phyloP scores from a whole-genome alignment of 345 rosid genomes.

The Corchorus capsularis region DNA sequence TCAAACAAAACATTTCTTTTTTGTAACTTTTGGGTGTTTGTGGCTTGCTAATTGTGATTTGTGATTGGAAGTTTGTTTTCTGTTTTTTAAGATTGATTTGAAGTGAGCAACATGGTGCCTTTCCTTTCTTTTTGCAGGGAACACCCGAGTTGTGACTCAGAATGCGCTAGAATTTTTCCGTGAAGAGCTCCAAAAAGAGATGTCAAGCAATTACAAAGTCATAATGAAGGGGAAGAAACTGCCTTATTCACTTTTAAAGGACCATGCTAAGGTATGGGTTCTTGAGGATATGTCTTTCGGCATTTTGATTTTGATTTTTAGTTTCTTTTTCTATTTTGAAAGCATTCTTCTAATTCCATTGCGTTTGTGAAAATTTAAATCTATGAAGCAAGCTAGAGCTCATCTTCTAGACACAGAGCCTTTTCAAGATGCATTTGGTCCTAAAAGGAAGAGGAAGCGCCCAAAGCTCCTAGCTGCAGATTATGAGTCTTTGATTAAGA shows the following conservation, averaged over 20 bases:
- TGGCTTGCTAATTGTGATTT: neutral
- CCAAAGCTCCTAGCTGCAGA: conserved; percentile 82
- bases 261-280: conserved; percentile 63
- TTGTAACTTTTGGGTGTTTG: neutral
- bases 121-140: conserved; percentile 41
- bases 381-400: conserved; percentile 78
- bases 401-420: conserved; percentile 86
- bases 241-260: conserved; percentile 80
- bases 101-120: neutral
- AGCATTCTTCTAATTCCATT: neutral
- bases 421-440: conserved; percentile 87
- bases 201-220: conserved; percentile 75
- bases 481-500: conserved; percentile 76
- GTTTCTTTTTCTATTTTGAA: neutral
- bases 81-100: no score
- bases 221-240: conserved; percentile 74
- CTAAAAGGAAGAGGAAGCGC: conserved; percentile 72
- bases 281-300: neutral
- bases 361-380: conserved; percentile 1
- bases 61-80: neutral
- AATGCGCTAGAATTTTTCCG: conserved; percentile 75
- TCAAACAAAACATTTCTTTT: neutral
- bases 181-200: conserved; percentile 65
- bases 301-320: neutral
- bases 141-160: conserved; percentile 78